These are phyloP conservation scores for Trichoderma gracile DNA, from an alignment of 2,329 filamentous ascomycete species.

Conservation along the genomic window DNA sequence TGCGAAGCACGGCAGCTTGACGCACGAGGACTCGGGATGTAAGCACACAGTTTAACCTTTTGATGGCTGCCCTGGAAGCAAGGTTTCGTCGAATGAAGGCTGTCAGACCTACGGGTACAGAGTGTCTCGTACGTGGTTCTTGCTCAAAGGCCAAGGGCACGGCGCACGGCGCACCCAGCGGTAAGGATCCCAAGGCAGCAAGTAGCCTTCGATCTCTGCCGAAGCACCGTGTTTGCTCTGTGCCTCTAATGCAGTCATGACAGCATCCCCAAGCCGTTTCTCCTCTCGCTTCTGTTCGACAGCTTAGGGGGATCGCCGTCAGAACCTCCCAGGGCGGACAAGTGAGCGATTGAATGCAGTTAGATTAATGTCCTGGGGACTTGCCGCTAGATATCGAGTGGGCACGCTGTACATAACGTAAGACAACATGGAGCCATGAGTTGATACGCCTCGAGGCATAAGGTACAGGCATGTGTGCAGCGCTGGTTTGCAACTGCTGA, in stretches of 20 bases:
- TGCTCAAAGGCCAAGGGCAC: neutral
- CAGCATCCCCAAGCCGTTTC: neutral
- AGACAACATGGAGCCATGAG: constrained; percentile 12
- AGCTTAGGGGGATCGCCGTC: constrained; percentile 4
- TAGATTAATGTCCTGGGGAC: neutral
- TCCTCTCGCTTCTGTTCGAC: constrained; percentile 10
- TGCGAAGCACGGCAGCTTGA: neutral
- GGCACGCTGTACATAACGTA: neutral
- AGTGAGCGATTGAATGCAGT: neutral
- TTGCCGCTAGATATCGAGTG: neutral
- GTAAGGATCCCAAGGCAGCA: too few species aligned
- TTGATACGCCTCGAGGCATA: constrained; percentile 4
- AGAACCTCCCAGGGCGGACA: neutral
- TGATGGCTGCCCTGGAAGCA: neutral
- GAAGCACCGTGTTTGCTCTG: neutral
- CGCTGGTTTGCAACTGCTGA: neutral
- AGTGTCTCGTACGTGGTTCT: neutral
- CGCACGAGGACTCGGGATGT: neutral
- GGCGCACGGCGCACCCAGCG: neutral
- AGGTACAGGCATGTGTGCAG: neutral
- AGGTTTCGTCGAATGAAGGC: neutral
- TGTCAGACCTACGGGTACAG: neutral
- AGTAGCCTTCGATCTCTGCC: neutral
- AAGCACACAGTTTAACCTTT: neutral
- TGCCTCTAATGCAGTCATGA: neutral